Base-by-base conservation (phyloP, 805 yeast genomes). In the Monosporozyma aerobia region DNA sequence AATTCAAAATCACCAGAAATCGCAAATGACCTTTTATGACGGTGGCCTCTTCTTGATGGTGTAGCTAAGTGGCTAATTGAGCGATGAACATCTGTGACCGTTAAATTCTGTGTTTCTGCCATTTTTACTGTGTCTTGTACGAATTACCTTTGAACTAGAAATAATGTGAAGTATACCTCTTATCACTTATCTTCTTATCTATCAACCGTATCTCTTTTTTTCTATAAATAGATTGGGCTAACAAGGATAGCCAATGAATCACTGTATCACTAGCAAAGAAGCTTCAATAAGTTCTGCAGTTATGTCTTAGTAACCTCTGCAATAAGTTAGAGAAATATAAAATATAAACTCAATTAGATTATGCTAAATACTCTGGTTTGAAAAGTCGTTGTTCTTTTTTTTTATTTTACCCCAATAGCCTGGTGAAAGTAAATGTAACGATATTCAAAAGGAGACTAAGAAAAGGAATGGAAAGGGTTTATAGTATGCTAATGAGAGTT, bases 11-110 rank as follows among this genome's bases (percentile, higher is more conserved):
- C 96, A 3, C 94, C 94, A 8, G 94, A 85, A 6, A 89, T 83
- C 0, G 96, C 96, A 23, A 92, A 90, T 0, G 96, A 88, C 50
- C 96, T 73, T 61, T 87, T 79, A 62, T 89, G 96, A 46, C 87
- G 79, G 69, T 89, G 96, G 1, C 82, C 80, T 56, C 79, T 72
- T 61, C 71, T 72, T 46, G 67, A 60, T 1, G 74, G 67, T 1
- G 72, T 61, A 10, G 54, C 37, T 11, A 56, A 27, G 43, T 52
- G 53, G 9, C 53, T 40, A 32, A 56, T 50, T 14, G 58, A 22
- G 19, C 57, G 45, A 6, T 56, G 49, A 7, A 52, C 48, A 30
- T 53, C 58, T 13, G 56, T 43, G 3, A 60, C 51, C 19, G 51
- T 55, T 22, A 59, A 35, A 39, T 57, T 59, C 46, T 60, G 63